Evolutionary conservation across 1,139 yeast genomes (phyloP), one percentile per base, ranked within the genome.

Genomic region (Zhuliangozyma parablackwelliae): DNA sequence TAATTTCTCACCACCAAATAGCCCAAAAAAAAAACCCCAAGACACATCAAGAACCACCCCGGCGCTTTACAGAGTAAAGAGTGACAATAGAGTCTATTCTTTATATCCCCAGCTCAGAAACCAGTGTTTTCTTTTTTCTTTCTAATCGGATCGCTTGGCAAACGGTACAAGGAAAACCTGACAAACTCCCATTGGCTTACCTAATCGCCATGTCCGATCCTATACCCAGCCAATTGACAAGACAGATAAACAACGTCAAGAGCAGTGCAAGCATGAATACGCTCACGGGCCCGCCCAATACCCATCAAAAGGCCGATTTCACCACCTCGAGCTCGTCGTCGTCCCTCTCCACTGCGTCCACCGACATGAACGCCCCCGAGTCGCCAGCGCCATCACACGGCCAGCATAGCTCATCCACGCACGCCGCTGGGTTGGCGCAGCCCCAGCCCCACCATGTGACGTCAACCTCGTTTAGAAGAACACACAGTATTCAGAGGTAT

Each of bases 151-250:
- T 16, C 16, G 16, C 16, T 16, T 16, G 16, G 16, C 16, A 16
- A 16, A 16, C 16, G 16, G 16, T 16, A 16, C 16, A 3, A 16
- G 4, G 4, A 16, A 16, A 16, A 16, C 16, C 16, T 16, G 16
- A 16, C 16, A 16, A 16, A 16, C 16, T 16, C 16, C 4, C 29
- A 32, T 8, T 13, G 24, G 11, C 12, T 11, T 30, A 29, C 8
- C n/a, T 20, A 26, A 26, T 6, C 7, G 11, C 12, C 2, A 40
- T 38, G 43, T 35, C 43, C 27, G 43, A 37, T 8, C 34, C 31
- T 30, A 32, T 37, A 6, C 35, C 26, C 9, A 38, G 39, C 29
- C 43, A 41, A 32, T 34, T 39, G 27, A 37, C 44, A 21, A 31
- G 34, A 11, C 41, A 41, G 29, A 31, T 41, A 8, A 29, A 38